These are phyloP conservation scores for Pythium dissotocum DNA, from an alignment of 352 stramenopile genomes.

Conservation along the genomic window DNA sequence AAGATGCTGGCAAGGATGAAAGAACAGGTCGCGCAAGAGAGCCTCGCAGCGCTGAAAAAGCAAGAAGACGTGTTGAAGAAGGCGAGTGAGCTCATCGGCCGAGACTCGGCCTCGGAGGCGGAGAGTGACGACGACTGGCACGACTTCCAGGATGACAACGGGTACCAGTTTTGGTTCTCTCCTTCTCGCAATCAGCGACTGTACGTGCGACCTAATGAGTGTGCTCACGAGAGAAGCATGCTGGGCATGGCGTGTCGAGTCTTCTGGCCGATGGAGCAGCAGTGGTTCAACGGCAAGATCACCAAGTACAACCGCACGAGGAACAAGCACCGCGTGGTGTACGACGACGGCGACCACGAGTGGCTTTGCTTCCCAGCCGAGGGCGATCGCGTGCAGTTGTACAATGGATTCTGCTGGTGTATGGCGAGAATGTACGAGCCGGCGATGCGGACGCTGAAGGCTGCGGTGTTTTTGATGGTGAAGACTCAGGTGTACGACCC, in stretches of 20 bases:
- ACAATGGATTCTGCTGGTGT: slow-evolving; percentile 71
- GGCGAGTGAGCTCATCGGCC: slow-evolving; percentile 44
- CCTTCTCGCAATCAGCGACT: slow-evolving; percentile 58
- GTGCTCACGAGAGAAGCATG: slow-evolving; percentile 48
- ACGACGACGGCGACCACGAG: slow-evolving; percentile 79
- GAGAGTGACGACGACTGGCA: slow-evolving; percentile 82
- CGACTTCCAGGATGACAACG: slow-evolving; percentile 63
- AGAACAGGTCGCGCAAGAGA: slow-evolving; percentile 50
- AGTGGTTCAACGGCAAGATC: slow-evolving; percentile 69
- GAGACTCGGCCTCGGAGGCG: slow-evolving; percentile 70
- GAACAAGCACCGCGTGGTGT: slow-evolving; percentile 68
- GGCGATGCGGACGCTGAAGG: slow-evolving; percentile 48
- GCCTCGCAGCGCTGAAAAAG: slow-evolving; percentile 37
- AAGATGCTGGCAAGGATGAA: slow-evolving; percentile 53
- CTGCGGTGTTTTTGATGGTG: slow-evolving; percentile 49
- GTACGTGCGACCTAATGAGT: slow-evolving; percentile 72
- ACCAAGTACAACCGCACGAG: slow-evolving; percentile 58
- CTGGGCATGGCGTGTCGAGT: slow-evolving; percentile 66
- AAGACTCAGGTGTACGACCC: slow-evolving; percentile 58
- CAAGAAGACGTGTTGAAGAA: slow-evolving; percentile 54
- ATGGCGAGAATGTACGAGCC: slow-evolving; percentile 70
- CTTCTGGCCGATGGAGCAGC: slow-evolving; percentile 73
- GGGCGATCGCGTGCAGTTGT: slow-evolving; percentile 60
- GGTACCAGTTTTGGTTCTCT: slow-evolving; percentile 81
- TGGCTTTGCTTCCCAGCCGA: slow-evolving; percentile 53